Evolutionary conservation across 1,139 yeast genomes (phyloP).

Genomic region (Meyerozyma elateridarum): DNA sequence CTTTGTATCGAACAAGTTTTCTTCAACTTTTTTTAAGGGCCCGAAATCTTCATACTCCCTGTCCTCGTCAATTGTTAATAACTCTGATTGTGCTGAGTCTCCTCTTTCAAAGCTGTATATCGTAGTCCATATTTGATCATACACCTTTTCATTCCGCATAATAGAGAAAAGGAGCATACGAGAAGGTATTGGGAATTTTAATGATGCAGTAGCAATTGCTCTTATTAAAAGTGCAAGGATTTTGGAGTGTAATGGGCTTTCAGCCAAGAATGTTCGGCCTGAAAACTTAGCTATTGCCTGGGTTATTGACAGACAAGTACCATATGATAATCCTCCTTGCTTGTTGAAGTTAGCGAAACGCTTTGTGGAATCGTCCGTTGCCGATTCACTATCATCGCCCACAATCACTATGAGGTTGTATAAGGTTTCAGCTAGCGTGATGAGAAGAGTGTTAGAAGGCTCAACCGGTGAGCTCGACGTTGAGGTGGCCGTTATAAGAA

Average conservation of each 20-base stretch:
- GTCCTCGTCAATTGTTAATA: too few relatives aligned
- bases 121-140: slow-evolving; percentile 29
- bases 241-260: slow-evolving; percentile 48
- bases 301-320: slow-evolving; percentile 52
- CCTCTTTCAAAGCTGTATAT: slow-evolving; percentile 22
- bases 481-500: slow-evolving; percentile 17
- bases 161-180: slow-evolving; percentile 51
- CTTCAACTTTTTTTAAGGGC: neutral
- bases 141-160: slow-evolving; percentile 42
- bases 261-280: slow-evolving; percentile 35
- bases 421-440: slow-evolving; percentile 51
- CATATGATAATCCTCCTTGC: slow-evolving; percentile 53
- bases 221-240: slow-evolving; percentile 54
- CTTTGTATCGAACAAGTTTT: slow-evolving; percentile 1
- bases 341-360: slow-evolving; percentile 30
- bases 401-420: slow-evolving; percentile 54
- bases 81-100: neutral
- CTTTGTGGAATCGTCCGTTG: slow-evolving; percentile 22
- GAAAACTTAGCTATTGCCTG: slow-evolving; percentile 50
- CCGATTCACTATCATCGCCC: slow-evolving; percentile 13
- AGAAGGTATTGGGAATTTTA: slow-evolving; percentile 47
- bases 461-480: slow-evolving; percentile 5
- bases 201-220: slow-evolving; percentile 47
- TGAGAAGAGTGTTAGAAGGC: slow-evolving; percentile 22
- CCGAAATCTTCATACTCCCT: neutral